Percentiles rank a stretch among this genome's conserved stretches.
Evolutionary conservation across 2,329 filamentous ascomycete species (phyloP).

Genomic region (Fusarium penzigii): DNA sequence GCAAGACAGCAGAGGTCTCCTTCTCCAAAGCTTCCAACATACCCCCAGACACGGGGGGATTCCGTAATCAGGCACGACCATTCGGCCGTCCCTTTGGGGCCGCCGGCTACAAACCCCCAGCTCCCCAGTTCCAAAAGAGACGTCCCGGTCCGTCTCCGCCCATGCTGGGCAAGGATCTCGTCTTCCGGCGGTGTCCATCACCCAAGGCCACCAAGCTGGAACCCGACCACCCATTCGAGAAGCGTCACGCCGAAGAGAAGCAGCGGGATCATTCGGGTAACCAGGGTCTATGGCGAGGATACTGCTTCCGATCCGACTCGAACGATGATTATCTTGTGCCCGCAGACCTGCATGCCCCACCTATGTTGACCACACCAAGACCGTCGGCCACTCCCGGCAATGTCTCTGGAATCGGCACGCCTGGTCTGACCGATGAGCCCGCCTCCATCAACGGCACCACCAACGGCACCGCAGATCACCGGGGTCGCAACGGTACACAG

Average conservation of each 20-base stretch:
- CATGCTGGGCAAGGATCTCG: conserved; percentile 82
- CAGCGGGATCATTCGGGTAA: conserved; percentile 58
- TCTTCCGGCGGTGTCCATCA: conserved; percentile 79
- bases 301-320: conserved; percentile 53
- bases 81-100: conserved; percentile 49
- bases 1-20: conserved; percentile 20
- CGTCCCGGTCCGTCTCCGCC: conserved; percentile 68
- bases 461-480: conserved; percentile 26
- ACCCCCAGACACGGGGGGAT: conserved; percentile 41
- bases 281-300: conserved; percentile 76
- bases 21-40: conserved; percentile 35
- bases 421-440: conserved; percentile 44
- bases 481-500: conserved; percentile 33
- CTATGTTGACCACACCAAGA: conserved; percentile 53
- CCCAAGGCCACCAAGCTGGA: conserved; percentile 85
- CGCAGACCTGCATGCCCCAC: conserved; percentile 46
- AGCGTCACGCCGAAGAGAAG: conserved; percentile 47
- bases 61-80: conserved; percentile 38
- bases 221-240: conserved; percentile 66
- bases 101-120: conserved; percentile 36
- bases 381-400: conserved; percentile 43
- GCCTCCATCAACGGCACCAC: conserved; percentile 27
- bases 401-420: conserved; percentile 40
- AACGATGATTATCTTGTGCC: conserved; percentile 41
- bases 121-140: conserved; percentile 44